Evolutionary conservation across 768 basidiomycete species (phyloP).

Genomic region (Neoboletus subvelutipes): DNA sequence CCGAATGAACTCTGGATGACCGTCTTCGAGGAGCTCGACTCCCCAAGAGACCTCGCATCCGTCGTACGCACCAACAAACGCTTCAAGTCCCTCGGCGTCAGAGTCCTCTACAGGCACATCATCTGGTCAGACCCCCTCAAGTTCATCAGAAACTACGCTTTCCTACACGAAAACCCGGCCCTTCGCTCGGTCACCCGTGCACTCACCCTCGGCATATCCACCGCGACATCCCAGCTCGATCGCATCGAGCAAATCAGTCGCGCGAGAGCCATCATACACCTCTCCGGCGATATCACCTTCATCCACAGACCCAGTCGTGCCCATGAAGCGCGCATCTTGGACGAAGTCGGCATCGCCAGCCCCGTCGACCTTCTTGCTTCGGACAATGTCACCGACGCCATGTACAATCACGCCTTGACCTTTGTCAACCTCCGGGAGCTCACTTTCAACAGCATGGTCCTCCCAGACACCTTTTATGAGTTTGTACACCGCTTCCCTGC

Average conservation of each 20-base stretch:
- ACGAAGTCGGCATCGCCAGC: constrained; percentile 18
- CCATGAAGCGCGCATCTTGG: constrained; percentile 29
- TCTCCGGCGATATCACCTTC: constrained; percentile 13
- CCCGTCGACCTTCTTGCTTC: constrained; percentile 25
- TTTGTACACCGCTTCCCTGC: constrained; percentile 38
- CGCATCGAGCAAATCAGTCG: constrained; percentile 32
- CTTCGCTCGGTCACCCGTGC: constrained; percentile 18
- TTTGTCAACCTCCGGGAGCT: constrained; percentile 41
- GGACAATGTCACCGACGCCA: constrained; percentile 12
- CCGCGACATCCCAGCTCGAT: constrained; percentile 10
- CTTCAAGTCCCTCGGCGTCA: constrained; percentile 31
- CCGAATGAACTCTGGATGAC: constrained; percentile 41
- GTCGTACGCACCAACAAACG: constrained; percentile 32
- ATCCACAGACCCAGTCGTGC: constrained; percentile 19
- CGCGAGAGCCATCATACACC: constrained; percentile 23
- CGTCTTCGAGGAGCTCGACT: constrained; percentile 37
- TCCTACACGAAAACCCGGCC: constrained; percentile 7
- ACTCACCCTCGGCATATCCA: constrained; percentile 31
- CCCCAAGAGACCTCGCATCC: constrained; percentile 30
- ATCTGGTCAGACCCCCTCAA: constrained; percentile 33
- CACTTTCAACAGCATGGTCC: constrained; percentile 36
- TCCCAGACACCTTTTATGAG: constrained; percentile 36
- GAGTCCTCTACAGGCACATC: constrained; percentile 36
- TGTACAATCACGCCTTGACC: constrained; percentile 17
- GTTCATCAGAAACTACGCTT: constrained; percentile 25